These are phyloP conservation scores for Phylloporus scabripes DNA, from an alignment of 768 basidiomycete genomes.

Conservation along the genomic window DNA sequence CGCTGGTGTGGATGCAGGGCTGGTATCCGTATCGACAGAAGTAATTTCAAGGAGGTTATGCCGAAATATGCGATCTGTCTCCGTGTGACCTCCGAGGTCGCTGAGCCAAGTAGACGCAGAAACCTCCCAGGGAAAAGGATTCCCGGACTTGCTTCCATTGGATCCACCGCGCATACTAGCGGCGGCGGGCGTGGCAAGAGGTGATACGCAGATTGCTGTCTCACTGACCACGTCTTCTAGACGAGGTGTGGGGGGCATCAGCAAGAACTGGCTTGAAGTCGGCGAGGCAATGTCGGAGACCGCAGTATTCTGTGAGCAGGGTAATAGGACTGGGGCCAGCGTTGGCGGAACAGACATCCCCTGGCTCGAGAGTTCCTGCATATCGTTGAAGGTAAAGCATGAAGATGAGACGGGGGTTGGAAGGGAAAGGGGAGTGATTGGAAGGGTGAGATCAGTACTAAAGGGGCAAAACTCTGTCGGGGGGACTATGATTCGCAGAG, in stretches of 20 bases:
- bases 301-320: constrained; percentile 5
- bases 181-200: constrained; percentile 7
- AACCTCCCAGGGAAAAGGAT: constrained; percentile 18
- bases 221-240: constrained; percentile 7
- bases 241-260: constrained; percentile 24
- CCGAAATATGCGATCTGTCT: constrained; percentile 30
- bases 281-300: constrained; percentile 21
- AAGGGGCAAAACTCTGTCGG: constrained; percentile 33
- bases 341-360: constrained; percentile 6
- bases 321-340: constrained; percentile 3
- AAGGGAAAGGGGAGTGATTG: constrained; percentile 25
- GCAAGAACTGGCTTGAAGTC: constrained; percentile 23
- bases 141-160: constrained; percentile 5
- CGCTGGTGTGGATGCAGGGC: constrained; percentile 22
- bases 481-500: constrained; percentile 29
- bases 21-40: constrained; percentile 14
- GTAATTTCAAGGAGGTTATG: constrained; percentile 14
- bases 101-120: constrained; percentile 28
- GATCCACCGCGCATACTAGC: constrained; percentile 6
- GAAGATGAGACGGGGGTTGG: constrained; percentile 23
- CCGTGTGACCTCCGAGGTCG: constrained; percentile 29
- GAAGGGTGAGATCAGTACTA: constrained; percentile 28
- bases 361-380: constrained; percentile 10
- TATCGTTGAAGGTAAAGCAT: constrained; percentile 22
- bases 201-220: constrained; percentile 9